Conservation (phyloP, 2,329 filamentous ascomycete species). For the Hypoxylon sp. region DNA sequence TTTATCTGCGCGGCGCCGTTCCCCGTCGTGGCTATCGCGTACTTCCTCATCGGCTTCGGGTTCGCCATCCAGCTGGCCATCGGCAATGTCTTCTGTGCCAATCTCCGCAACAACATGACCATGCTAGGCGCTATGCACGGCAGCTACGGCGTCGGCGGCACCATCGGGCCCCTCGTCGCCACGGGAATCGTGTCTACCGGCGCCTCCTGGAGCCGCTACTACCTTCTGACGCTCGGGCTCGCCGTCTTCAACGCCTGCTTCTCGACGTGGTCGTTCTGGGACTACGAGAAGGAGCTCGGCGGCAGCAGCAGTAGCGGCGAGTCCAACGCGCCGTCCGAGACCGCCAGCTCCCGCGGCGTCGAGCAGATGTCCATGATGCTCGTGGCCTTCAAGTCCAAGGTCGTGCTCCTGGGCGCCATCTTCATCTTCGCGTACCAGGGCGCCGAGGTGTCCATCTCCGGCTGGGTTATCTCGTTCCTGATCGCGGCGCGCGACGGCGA, state of each 20-base stretch:
- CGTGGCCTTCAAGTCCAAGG: conserved; percentile 65
- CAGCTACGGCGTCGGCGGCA: conserved; percentile 76
- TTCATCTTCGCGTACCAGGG: conserved; percentile 92
- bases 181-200: conserved; percentile 77
- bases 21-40: conserved; percentile 75
- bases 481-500: conserved; percentile 80
- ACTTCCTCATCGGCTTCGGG: conserved; percentile 76
- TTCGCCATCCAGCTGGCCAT: conserved; percentile 70
- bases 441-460: conserved; percentile 85
- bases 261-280: conserved; percentile 77
- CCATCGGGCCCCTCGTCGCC: conserved; percentile 79
- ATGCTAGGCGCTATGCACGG: conserved; percentile 77
- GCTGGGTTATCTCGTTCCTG: conserved; percentile 90
- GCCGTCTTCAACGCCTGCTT: conserved; percentile 70
- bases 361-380: conserved; percentile 61
- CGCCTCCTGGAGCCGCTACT: conserved; percentile 79
- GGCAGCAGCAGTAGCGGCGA: conserved; percentile 46
- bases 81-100: conserved; percentile 72
- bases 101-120: conserved; percentile 67
- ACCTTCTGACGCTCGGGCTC: conserved; percentile 75
- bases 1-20: conserved; percentile 80
- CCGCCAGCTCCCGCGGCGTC: conserved; percentile 34
- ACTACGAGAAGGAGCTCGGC: conserved; percentile 74
- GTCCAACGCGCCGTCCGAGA: conserved; percentile 35
- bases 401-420: conserved; percentile 80